phyloP scores from a whole-genome alignment of 2,329 filamentous ascomycete species.

The Talaromyces atroroseus region DNA sequence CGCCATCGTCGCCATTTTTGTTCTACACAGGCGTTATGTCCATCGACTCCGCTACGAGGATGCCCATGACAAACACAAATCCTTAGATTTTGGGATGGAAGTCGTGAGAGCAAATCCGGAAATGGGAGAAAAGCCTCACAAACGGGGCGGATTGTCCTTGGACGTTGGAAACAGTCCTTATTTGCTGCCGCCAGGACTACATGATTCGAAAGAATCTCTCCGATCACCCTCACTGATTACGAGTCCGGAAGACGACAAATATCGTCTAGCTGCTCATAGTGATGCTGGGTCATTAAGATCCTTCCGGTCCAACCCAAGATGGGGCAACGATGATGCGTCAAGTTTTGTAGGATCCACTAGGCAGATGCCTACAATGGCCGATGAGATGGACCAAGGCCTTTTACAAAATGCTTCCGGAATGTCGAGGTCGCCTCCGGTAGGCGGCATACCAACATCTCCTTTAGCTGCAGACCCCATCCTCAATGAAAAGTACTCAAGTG shows the following conservation, averaged over 20 bases:
- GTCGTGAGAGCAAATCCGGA: conserved; percentile 40
- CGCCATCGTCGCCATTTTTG: conserved; percentile 62
- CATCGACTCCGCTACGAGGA: conserved; percentile 72
- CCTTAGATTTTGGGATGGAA: conserved; percentile 85
- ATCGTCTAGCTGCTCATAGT: conserved; percentile 57
- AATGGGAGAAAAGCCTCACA: conserved; percentile 56
- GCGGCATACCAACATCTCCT: not conserved
- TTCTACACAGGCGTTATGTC: conserved; percentile 72
- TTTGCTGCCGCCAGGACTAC: conserved; percentile 76
- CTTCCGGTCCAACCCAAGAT: conserved; percentile 25
- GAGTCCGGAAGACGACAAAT: conserved; percentile 74
- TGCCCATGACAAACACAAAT: conserved; percentile 77
- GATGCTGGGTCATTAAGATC: conserved; percentile 34
- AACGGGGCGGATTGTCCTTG: conserved; percentile 52
- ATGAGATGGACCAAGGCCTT: conserved; percentile 48
- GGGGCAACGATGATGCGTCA: conserved; percentile 46
- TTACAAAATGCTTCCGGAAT: conserved; percentile 54
- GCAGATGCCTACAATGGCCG: conserved; percentile 30
- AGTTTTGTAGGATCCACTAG: conserved; percentile 49
- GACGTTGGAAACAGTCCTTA: conserved; percentile 71
- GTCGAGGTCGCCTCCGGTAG: conserved; percentile 47
- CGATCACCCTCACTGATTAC: conserved; percentile 76
- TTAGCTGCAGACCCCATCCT: not conserved
- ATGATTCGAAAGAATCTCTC: conserved; percentile 77
- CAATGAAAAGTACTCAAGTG: not conserved